Conservation (phyloP, 1,284 basidiomycete species). For the Sanghuangporus weigelae region DNA sequence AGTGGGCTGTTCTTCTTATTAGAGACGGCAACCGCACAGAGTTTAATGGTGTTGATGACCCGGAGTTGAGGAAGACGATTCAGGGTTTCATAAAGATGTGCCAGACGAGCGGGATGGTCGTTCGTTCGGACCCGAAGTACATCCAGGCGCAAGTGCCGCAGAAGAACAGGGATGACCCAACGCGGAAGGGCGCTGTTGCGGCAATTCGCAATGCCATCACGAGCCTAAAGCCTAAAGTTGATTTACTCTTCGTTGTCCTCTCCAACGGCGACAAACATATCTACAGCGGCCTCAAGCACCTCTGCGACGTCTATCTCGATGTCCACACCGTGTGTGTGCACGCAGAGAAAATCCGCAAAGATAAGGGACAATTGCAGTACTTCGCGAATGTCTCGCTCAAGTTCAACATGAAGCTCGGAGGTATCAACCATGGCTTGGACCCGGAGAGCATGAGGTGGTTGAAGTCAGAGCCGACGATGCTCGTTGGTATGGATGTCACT, state of each 20-base stretch:
- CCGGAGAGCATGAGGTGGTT: conserved; percentile 49
- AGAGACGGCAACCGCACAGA: conserved; percentile 50
- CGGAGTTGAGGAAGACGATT: conserved; percentile 39
- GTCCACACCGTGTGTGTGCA: conserved; percentile 68
- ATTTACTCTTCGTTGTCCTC: conserved; percentile 47
- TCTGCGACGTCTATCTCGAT: conserved; percentile 61
- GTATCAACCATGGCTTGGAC: conserved; percentile 66
- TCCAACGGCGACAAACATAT: conserved; percentile 62
- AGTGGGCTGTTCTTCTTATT: conserved; percentile 63
- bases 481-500: conserved; percentile 81
- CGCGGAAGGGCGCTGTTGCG: conserved; percentile 39
- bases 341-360: conserved; percentile 53
- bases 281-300: conserved; percentile 65
- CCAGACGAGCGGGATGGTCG: conserved; percentile 51
- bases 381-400: conserved; percentile 76
- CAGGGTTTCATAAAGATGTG: conserved; percentile 54
- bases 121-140: conserved; percentile 28
- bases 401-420: conserved; percentile 77
- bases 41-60: conserved; percentile 42
- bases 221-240: conserved; percentile 28
- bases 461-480: conserved; percentile 55
- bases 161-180: conserved; percentile 42
- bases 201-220: conserved; percentile 29
- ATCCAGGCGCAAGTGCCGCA: conserved; percentile 38
- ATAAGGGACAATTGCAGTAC: conserved; percentile 62